Base-by-base conservation (phyloP, 2,329 filamentous ascomycete genomes). In the Cladosporium sphaerospermum region DNA sequence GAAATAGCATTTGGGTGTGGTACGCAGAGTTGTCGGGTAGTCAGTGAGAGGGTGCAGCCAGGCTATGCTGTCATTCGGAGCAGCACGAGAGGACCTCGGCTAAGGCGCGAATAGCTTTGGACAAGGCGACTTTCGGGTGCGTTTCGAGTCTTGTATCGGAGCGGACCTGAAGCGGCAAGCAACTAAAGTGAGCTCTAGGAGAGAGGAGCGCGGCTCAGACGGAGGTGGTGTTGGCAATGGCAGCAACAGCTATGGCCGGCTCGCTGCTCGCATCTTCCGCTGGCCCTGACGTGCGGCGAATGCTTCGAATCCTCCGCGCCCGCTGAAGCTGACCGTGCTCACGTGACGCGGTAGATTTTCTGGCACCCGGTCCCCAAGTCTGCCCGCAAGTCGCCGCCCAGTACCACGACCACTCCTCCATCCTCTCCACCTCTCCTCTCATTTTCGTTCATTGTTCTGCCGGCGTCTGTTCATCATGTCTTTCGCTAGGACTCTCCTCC, bases 401-500 rank as follows among this genome's bases (percentile, higher is more conserved):
- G 23, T 28, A 28, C 23, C 23, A 28, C 23, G 23, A 49, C 31
- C 33, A 32, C 48, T 28, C 37, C 48, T 45, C 33, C 45, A 23
- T 33, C 28, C 32, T 31, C 53, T 33, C 47, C 47, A 43, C 42
- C 48, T 51, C 41, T 45, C 33, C 31, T 36, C 32, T 50, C 47
- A n/a, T 39, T 39, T 39, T 39, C 36, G 8, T 39, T 39, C 36
- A 42, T 50, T 50, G 36, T 51, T 49, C 11, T 39, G 36, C 37
- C 34, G 53, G 32, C 45, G 41, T 45, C 31, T 52, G 42, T 46
- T 37, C 43, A 44, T 50, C 44, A 85, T 89, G 73, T 81, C 81
- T 69, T 83, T 93, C 69, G 81, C 89, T 71, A 84, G 89, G 74
- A 85, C 89, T 66, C 84, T 96, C 67, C 73, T 93, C 75, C 87